Percentiles rank a stretch among this genome's conserved stretches.
Evolutionary conservation across 2,329 filamentous ascomycete genomes (phyloP).

Genomic region (Fusarium phyllophilum): DNA sequence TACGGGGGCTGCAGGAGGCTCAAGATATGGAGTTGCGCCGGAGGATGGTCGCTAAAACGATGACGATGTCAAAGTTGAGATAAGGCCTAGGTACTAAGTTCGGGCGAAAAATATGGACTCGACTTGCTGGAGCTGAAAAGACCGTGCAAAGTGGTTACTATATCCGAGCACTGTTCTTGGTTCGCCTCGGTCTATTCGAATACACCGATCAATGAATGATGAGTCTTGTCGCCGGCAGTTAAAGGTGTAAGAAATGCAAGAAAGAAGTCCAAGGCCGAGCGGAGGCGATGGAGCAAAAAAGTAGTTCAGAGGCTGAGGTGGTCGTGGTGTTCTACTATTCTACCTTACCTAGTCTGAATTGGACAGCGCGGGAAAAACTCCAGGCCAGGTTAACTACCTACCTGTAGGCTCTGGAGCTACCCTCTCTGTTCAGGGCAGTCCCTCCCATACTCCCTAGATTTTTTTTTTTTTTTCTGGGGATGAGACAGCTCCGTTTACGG

Average conservation of each 20-base stretch:
- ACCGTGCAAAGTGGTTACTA: conserved; percentile 15
- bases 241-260: conserved; percentile 4
- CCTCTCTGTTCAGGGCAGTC: background rate
- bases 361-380: conserved; percentile 31
- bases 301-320: conserved; percentile 16
- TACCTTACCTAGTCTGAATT: conserved; percentile 10
- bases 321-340: conserved; percentile 13
- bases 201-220: conserved; percentile 11
- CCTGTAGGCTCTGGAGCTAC: conserved; percentile 20
- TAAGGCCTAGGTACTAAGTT: conserved; percentile 9
- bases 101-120: conserved; percentile 30
- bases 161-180: background rate
- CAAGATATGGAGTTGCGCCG: conserved; percentile 11
- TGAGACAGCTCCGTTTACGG: conserved; percentile 50
- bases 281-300: conserved; percentile 38
- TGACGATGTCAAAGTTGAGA: conserved; percentile 36
- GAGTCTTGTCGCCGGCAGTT: background rate
- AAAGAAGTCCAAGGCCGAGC: conserved; percentile 22
- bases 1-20: background rate
- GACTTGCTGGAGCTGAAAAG: conserved; percentile 29
- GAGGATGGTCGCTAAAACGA: conserved; percentile 25
- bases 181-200: conserved; percentile 14
- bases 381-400: conserved; percentile 17
- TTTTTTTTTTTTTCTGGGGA: conserved; percentile 41
- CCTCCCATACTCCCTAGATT: conserved; percentile 40